phyloP scores from a whole-genome alignment of 1,284 basidiomycete species.

The Ustilago lituana region DNA sequence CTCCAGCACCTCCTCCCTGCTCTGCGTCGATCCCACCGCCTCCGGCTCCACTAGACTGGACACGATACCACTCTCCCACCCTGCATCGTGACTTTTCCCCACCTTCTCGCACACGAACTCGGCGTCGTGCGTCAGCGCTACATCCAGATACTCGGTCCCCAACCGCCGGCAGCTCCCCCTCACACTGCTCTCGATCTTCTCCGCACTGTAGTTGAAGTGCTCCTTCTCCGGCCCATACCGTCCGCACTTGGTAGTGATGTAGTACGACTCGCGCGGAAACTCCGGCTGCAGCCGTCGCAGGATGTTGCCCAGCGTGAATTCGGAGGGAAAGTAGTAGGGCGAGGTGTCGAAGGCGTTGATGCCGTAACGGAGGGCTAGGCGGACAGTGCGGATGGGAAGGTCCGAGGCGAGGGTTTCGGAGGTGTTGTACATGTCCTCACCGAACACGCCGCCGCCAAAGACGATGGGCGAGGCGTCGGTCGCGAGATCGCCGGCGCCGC shows the following conservation, averaged over 20 bases:
- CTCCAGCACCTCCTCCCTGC: conserved; percentile 45
- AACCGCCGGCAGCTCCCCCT: conserved; percentile 78
- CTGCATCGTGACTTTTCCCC: conserved; percentile 67
- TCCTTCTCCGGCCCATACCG: conserved; percentile 76
- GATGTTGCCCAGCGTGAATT: conserved; percentile 79
- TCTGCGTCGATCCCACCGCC: conserved; percentile 4
- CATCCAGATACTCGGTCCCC: conserved; percentile 72
- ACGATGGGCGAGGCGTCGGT: conserved; percentile 52
- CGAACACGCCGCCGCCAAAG: conserved; percentile 63
- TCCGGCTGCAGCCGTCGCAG: conserved; percentile 67
- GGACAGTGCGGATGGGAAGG: conserved; percentile 68
- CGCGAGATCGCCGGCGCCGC: conserved; percentile 15
- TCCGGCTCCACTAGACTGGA: conserved; percentile 37
- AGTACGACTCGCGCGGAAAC: conserved; percentile 68
- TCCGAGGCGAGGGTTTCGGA: conserved; percentile 43
- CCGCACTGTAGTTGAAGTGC: conserved; percentile 83
- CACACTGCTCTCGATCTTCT: conserved; percentile 77
- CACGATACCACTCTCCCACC: conserved; percentile 45
- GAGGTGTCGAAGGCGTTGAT: conserved; percentile 85
- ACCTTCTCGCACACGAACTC: conserved; percentile 81
- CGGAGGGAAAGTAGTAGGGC: conserved; percentile 87
- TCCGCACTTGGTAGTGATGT: conserved; percentile 83
- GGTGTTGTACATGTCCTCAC: conserved; percentile 61
- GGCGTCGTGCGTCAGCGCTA: conserved; percentile 81
- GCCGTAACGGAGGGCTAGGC: conserved; percentile 78